A percentile compares a stretch with the other conserved stretches of the same genome.
Evolutionary conservation across 2,329 filamentous ascomycete genomes (phyloP).

Genomic region (Pseudopithomyces chartarum): DNA sequence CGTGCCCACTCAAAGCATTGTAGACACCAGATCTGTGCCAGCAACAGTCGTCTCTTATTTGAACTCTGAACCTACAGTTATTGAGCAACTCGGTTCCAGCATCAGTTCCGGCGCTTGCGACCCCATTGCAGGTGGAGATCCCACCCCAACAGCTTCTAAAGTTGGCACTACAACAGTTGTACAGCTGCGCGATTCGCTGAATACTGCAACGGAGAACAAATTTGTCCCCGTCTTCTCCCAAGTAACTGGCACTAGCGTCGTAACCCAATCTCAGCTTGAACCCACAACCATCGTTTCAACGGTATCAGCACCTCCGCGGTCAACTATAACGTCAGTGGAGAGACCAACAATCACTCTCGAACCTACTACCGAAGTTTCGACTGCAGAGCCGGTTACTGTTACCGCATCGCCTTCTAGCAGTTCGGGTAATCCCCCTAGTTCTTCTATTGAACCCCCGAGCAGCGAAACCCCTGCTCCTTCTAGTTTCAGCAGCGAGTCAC

Average conservation of each 20-base stretch:
- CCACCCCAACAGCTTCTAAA: neutral
- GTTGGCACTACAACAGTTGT: constrained; percentile 13
- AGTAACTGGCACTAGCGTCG: neutral
- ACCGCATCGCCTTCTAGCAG: constrained; percentile 8
- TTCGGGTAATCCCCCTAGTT: constrained; percentile 17
- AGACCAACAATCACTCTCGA: constrained; percentile 3
- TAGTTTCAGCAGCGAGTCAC: neutral
- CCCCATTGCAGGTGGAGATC: constrained; percentile 28
- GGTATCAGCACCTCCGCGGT: constrained; percentile 5
- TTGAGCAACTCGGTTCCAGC: constrained; percentile 30
- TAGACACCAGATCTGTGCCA: constrained; percentile 27
- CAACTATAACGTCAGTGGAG: constrained; percentile 2
- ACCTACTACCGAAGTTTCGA: constrained; percentile 3
- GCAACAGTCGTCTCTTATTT: constrained; percentile 36
- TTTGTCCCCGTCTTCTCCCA: constrained; percentile 4
- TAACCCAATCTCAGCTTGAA: neutral
- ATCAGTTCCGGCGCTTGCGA: constrained; percentile 41
- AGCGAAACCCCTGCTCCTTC: constrained; percentile 8
- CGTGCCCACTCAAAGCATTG: constrained; percentile 22
- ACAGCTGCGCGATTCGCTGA: neutral
- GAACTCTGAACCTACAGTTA: constrained; percentile 34
- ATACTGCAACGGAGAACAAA: constrained; percentile 3
- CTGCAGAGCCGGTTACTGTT: constrained; percentile 8
- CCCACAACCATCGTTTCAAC: constrained; percentile 8
- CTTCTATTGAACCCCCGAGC: constrained; percentile 15